These are phyloP conservation scores for Fomitopsis betulina DNA, from an alignment of 1,284 basidiomycete species.

Conservation along the genomic window DNA sequence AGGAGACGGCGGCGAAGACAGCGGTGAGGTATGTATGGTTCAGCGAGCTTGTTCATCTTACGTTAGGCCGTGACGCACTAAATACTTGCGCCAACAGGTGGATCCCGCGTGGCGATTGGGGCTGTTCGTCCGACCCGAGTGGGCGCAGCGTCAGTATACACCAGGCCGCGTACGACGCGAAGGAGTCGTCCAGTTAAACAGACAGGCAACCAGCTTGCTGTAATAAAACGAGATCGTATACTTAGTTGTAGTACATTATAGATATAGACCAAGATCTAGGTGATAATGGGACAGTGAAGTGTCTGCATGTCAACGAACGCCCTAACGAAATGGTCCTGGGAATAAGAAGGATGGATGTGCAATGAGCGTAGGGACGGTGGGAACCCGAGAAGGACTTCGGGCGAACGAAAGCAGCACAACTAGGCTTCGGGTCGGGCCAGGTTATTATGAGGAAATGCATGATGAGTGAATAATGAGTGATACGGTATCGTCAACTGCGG, in stretches of 20 bases:
- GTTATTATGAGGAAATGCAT: slow-evolving; percentile 21
- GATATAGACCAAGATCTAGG: slow-evolving; percentile 27
- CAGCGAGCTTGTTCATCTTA: slow-evolving; percentile 2
- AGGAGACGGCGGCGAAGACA: slow-evolving; percentile 84
- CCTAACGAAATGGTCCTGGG: slow-evolving; percentile 1
- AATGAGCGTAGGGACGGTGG: slow-evolving; percentile 11
- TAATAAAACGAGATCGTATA: slow-evolving; percentile 4
- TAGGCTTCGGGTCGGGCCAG: slow-evolving; percentile 19
- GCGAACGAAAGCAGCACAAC: slow-evolving; percentile 20
- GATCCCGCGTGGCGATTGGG: slow-evolving; percentile 96
- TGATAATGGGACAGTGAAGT: slow-evolving; percentile 19
- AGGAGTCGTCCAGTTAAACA: slow-evolving; percentile 19
- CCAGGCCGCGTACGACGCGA: slow-evolving; percentile 74
- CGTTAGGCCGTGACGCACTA: not conserved
- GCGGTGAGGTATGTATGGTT: slow-evolving; percentile 72
- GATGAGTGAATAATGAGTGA: slow-evolving; percentile 30
- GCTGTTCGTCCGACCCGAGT: slow-evolving; percentile 91
- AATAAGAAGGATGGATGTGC: slow-evolving; percentile 16
- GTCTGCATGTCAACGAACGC: slow-evolving; percentile 3
- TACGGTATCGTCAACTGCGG: slow-evolving; percentile 31
- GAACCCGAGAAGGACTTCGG: slow-evolving; percentile 11
- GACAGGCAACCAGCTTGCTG: not conserved
- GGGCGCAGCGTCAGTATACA: slow-evolving; percentile 96
- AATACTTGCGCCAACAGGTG: slow-evolving; percentile 45
- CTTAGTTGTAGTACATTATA: slow-evolving; percentile 27